phyloP scores from a whole-genome alignment of 1,284 basidiomycete species.

The Trichosporon sp. region DNA sequence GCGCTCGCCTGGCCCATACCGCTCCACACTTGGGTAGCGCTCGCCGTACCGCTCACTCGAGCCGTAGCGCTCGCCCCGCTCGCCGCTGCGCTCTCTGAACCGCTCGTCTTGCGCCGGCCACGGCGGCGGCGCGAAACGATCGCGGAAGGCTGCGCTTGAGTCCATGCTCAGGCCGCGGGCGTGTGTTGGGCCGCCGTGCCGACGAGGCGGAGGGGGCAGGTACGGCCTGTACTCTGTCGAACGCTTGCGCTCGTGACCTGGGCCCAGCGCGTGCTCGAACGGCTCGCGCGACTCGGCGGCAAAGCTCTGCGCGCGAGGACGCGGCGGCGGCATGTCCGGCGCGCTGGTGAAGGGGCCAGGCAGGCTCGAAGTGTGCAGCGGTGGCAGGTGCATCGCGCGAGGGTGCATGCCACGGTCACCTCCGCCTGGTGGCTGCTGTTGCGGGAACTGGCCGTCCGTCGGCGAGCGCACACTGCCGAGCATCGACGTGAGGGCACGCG shows the following conservation, averaged over 20 bases:
- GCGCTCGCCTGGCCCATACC: neutral
- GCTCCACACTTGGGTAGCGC: slow-evolving; percentile 6
- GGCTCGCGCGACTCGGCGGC: slow-evolving; percentile 10
- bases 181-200: neutral
- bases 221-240: neutral
- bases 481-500: slow-evolving; percentile 41
- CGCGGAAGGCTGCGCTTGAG: slow-evolving; percentile 13
- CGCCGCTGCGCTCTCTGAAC: neutral
- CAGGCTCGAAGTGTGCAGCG: neutral
- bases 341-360: slow-evolving; percentile 3
- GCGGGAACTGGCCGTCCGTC: slow-evolving; percentile 2
- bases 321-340: slow-evolving; percentile 16
- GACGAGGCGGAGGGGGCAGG: neutral
- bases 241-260: slow-evolving; percentile 1
- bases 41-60: neutral
- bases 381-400: slow-evolving; percentile 8
- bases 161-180: slow-evolving; percentile 42
- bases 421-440: neutral
- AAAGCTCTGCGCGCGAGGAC: slow-evolving; percentile 17
- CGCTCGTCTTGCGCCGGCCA: slow-evolving; percentile 10
- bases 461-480: slow-evolving; percentile 24
- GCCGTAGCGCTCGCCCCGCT: neutral
- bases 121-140: neutral
- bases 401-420: neutral
- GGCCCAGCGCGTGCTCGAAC: slow-evolving; percentile 1